Conservation (phyloP, 2,329 filamentous ascomycete species). For the Rutstroemia sp. region DNA sequence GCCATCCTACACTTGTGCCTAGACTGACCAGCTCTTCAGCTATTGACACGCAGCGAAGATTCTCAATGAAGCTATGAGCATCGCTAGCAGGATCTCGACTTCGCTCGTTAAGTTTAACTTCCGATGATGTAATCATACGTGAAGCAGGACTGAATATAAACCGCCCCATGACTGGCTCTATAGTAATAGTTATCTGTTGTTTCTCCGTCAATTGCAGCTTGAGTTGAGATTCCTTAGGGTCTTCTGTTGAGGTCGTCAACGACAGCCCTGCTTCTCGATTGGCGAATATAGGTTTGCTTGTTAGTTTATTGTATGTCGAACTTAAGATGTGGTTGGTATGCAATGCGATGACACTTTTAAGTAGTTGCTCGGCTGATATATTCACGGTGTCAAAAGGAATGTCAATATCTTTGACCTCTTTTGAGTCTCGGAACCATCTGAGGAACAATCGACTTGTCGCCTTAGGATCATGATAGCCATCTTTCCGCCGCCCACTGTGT, state of each 20-base stretch:
- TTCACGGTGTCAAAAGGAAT: constrained; percentile 58
- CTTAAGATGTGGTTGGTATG: constrained; percentile 68
- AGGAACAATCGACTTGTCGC: constrained; percentile 49
- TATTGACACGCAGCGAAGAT: constrained; percentile 52
- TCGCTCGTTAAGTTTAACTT: constrained; percentile 56
- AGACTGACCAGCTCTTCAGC: constrained; percentile 54
- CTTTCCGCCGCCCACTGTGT: constrained; percentile 50
- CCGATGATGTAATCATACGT: constrained; percentile 46
- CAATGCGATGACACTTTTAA: constrained; percentile 66
- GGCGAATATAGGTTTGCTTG: constrained; percentile 52
- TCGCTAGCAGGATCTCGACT: constrained; percentile 49
- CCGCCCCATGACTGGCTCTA: constrained; percentile 74
- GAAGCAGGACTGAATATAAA: constrained; percentile 64
- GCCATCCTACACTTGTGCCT: constrained; percentile 60
- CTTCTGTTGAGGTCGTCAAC: constrained; percentile 48
- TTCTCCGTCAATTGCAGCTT: constrained; percentile 61
- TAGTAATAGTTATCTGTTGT: constrained; percentile 51
- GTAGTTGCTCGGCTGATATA: constrained; percentile 66
- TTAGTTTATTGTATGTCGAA: constrained; percentile 55
- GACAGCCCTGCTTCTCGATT: constrained; percentile 50
- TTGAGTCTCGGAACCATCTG: constrained; percentile 80
- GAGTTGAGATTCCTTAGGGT: constrained; percentile 61
- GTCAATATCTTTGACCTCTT: constrained; percentile 62
- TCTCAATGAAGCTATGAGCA: constrained; percentile 49
- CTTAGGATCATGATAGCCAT: constrained; percentile 35